These are phyloP conservation scores for Fraxinus velutina DNA, from an alignment of 305 asterid genomes.

Conservation along the genomic window DNA sequence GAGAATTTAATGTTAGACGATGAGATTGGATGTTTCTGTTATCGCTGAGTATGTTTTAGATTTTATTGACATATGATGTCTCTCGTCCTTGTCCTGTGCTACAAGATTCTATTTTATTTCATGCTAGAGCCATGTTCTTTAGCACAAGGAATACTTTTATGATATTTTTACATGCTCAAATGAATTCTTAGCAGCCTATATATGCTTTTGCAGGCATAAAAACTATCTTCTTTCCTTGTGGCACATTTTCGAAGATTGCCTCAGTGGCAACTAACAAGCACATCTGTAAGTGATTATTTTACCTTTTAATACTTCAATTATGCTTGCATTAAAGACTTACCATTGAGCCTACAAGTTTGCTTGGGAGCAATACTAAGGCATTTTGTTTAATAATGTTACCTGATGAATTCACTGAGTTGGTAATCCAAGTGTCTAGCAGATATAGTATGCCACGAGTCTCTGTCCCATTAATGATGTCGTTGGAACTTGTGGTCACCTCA, in stretches of 20 bases:
- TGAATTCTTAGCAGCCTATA: slow-evolving; percentile 18
- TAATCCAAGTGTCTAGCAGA: background rate
- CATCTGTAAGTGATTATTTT: slow-evolving; percentile 56
- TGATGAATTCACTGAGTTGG: background rate
- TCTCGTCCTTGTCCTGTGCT: background rate
- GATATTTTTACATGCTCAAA: background rate
- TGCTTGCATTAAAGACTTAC: background rate
- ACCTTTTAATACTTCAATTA: slow-evolving; percentile 5
- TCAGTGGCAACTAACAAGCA: slow-evolving; percentile 57
- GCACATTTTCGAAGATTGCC: slow-evolving; percentile 73
- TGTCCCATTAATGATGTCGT: background rate
- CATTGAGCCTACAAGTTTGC: background rate
- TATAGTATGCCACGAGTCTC: background rate
- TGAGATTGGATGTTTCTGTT: background rate
- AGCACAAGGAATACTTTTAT: background rate
- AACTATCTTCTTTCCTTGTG: slow-evolving; percentile 70
- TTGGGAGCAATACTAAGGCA: background rate
- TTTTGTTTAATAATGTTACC: background rate
- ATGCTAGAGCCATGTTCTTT: background rate
- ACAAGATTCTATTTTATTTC: background rate
- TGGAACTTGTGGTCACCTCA: background rate
- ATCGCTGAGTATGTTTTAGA: background rate
- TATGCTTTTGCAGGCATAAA: slow-evolving; percentile 58
- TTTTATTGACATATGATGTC: background rate
- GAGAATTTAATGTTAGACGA: background rate